Percentiles rank a stretch among this genome's conserved stretches.
phyloP scores from a whole-genome alignment of 768 basidiomycete genomes.

The Rickenella mellea region DNA sequence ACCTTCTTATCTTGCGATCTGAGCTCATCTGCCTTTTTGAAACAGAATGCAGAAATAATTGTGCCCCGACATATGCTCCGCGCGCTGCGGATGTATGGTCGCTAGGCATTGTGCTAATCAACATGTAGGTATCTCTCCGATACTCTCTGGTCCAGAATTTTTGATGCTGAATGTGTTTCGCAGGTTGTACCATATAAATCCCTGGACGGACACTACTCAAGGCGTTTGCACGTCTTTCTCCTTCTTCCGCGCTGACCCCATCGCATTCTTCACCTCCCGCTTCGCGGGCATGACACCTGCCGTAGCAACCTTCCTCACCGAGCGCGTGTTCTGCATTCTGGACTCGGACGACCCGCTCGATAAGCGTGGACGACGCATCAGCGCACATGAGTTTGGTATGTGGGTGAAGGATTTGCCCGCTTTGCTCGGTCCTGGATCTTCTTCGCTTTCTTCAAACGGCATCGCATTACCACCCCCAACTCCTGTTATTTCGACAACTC shows the following conservation, averaged over 20 bases:
- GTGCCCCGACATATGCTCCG: conserved; percentile 88
- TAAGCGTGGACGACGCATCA: conserved; percentile 44
- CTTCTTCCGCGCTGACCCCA: conserved; percentile 66
- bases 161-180: conserved; percentile 7
- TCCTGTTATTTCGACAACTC: no score
- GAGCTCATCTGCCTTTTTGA: conserved; percentile 8
- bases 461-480: not conserved
- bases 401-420: conserved; percentile 82
- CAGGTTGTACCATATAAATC: conserved; percentile 96
- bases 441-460: not conserved
- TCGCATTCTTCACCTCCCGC: conserved; percentile 80
- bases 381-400: conserved; percentile 73
- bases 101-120: conserved; percentile 96
- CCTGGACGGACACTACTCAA: conserved; percentile 90
- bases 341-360: conserved; percentile 43
- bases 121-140: conserved; percentile 54
- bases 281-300: conserved; percentile 83
- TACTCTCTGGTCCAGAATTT: conserved; percentile 1
- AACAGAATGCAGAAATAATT: conserved; percentile 94
- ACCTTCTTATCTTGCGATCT: not conserved
- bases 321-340: conserved; percentile 75
- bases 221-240: conserved; percentile 77
- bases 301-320: conserved; percentile 83
- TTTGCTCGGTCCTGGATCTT: no score
- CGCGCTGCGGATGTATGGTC: conserved; percentile 98